Evolutionary conservation across 106 monocot genomes (phyloP).

Genomic region (Acanthochlamys bracteata): DNA sequence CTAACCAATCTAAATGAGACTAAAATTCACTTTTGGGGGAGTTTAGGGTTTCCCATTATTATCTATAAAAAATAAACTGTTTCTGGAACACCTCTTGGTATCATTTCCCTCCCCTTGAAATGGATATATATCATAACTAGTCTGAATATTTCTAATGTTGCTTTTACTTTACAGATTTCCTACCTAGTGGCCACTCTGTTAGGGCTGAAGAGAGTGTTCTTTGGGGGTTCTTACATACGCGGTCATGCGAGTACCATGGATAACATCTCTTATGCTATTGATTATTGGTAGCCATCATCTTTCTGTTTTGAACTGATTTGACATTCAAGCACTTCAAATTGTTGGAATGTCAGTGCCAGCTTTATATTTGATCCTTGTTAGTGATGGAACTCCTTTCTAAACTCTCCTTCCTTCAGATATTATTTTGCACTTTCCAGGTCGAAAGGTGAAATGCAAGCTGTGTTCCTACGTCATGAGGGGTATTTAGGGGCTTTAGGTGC

Average conservation of each 20-base stretch:
- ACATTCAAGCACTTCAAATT: not conserved
- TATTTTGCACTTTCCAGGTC: conserved; percentile 38
- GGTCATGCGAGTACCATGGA: conserved; percentile 69
- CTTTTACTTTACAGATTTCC: conserved; percentile 22
- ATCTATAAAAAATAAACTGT: too few relatives aligned
- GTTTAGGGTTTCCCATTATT: too few relatives aligned
- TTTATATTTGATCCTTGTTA: too few relatives aligned
- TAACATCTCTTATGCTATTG: conserved; percentile 73
- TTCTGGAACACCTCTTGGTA: too few relatives aligned
- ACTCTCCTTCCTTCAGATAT: not conserved
- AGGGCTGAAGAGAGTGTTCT: conserved; percentile 50
- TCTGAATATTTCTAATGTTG: too few relatives aligned
- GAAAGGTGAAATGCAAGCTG: conserved; percentile 67
- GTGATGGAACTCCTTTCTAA: too few relatives aligned
- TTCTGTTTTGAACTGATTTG: not conserved
- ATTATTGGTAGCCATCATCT: conserved; percentile 44
- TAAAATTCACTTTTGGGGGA: too few relatives aligned
- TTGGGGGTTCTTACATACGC: conserved; percentile 74
- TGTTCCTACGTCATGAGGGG: conserved; percentile 65
- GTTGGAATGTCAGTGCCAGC: not conserved
- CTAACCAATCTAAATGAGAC: too few relatives aligned
- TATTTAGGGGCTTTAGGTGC: conserved; percentile 73
- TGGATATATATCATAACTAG: too few relatives aligned
- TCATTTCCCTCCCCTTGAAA: too few relatives aligned
- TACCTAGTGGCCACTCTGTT: conserved; percentile 56